phyloP scores from a whole-genome alignment of 75 land plant species.

The Azolla pinnata region DNA sequence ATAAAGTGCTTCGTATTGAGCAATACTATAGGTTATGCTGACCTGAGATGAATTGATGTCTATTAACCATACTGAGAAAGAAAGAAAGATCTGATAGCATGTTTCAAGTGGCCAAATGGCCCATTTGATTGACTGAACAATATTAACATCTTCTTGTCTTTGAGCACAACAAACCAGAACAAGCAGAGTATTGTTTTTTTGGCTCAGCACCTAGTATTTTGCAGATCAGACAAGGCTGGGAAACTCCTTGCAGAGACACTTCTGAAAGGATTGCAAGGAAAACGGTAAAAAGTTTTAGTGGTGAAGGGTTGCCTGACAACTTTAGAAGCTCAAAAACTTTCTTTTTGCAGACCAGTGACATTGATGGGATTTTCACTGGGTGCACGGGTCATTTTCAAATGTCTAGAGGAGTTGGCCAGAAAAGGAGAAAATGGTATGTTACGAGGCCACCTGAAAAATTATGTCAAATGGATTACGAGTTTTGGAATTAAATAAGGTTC shows the following conservation, averaged over 20 bases:
- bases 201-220: constrained; percentile 7
- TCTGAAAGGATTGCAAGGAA: constrained; percentile 24
- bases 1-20: too few relatives aligned
- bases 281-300: constrained; percentile 9
- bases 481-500: too few relatives aligned
- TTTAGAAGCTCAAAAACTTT: neutral
- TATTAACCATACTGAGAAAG: too few relatives aligned
- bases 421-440: constrained; percentile 53
- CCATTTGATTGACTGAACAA: too few relatives aligned
- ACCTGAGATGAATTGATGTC: too few relatives aligned
- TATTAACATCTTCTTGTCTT: too few relatives aligned
- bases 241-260: constrained; percentile 22
- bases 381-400: constrained; percentile 83
- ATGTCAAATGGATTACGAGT: too few relatives aligned
- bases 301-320: neutral
- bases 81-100: too few relatives aligned
- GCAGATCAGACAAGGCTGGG: constrained; percentile 36
- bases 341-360: constrained; percentile 73
- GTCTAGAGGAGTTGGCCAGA: constrained; percentile 64
- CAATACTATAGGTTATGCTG: too few relatives aligned
- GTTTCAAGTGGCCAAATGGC: too few relatives aligned
- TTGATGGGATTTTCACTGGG: constrained; percentile 88
- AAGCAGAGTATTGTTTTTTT: too few relatives aligned
- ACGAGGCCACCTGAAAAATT: neutral
- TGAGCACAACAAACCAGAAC: too few relatives aligned